Base-by-base conservation (phyloP, 768 basidiomycete genomes). In the Pseudohyphozyma bogoriensis region DNA sequence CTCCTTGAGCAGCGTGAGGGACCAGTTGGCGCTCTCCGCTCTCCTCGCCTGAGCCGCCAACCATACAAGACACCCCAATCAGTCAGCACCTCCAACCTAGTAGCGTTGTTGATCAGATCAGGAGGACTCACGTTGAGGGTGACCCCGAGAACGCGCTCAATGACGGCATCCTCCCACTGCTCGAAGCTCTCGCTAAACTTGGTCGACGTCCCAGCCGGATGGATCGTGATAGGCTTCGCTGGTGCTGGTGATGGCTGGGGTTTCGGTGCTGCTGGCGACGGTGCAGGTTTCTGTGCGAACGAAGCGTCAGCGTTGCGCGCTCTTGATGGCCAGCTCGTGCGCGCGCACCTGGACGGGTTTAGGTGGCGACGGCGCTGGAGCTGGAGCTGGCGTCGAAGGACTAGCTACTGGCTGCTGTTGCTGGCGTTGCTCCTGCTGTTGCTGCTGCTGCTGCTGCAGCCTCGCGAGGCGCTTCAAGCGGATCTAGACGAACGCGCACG, bases 391-490 rank as follows among this genome's bases (percentile, higher is more conserved):
- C 16, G 77, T 60, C 16, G 78, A 69, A 15, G 80, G 70, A 12
- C 80, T 72, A 0, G 79, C 69, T 16, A 51, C 66, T 67, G 29
- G 72, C 55, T 40, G 75, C 75, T 44, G 76, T 64, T 45, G 53
- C 39, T 22, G 66, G 29, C 12, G 60, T 4, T 0, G 51, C n/a
- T n/a, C n/a, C n/a, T n/a, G n/a, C n/a, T n/a, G n/a, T n/a, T n/a
- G 31, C 16, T 51, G 50, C 26, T 75, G 68, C 40, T 71, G 77
- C 70, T 86, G 85, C 31, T 60, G 63, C 11, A 96, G 79, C 72
- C 87, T 89, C 35, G 87, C 90, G 55, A 97, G 79, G 58, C 92
- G 83, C 75, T 93, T 93, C 73, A 89, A 76, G 65, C 90, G 87
- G 71, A 95, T 93, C 91, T 93, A 54, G 36, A 35, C 11, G 37